phyloP scores from a whole-genome alignment of 2,329 filamentous ascomycete species.

The Trichoderma sp. region DNA sequence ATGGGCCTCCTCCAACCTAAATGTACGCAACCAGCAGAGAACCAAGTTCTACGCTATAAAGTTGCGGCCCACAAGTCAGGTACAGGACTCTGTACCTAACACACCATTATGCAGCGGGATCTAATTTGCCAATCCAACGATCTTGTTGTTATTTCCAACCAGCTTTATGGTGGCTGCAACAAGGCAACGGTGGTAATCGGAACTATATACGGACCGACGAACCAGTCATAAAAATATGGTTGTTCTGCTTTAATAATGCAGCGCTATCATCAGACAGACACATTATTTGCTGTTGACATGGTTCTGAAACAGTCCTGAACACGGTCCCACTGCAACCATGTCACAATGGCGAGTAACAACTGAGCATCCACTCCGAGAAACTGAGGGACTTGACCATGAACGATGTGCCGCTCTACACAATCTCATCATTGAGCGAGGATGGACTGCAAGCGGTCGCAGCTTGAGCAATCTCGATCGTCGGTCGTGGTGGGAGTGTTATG shows the following conservation, averaged over 20 bases:
- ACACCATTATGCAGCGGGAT: neutral
- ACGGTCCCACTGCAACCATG: neutral
- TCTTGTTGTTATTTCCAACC: neutral
- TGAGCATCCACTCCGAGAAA: conserved; percentile 7
- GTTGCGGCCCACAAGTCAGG: neutral
- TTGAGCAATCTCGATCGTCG: neutral
- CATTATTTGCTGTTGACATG: neutral
- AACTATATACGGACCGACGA: neutral
- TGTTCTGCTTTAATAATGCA: neutral
- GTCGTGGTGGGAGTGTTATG: conserved; percentile 16
- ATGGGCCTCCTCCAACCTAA: neutral
- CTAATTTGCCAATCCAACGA: neutral
- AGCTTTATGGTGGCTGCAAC: neutral
- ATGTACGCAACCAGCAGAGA: neutral
- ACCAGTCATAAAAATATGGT: neutral
- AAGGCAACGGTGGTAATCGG: neutral
- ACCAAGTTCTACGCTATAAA: neutral
- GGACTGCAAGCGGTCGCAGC: conserved; percentile 15
- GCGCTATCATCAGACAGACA: neutral
- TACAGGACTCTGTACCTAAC: too few species aligned
- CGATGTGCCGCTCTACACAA: conserved; percentile 17
- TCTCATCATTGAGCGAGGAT: conserved; percentile 14
- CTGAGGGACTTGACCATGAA: conserved; percentile 8
- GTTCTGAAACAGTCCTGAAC: neutral
- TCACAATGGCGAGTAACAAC: conserved; percentile 10